Percentiles rank a stretch among this genome's conserved stretches.
phyloP scores from a whole-genome alignment of 495 filamentous ascomycete species.

The Tuber calosporum region DNA sequence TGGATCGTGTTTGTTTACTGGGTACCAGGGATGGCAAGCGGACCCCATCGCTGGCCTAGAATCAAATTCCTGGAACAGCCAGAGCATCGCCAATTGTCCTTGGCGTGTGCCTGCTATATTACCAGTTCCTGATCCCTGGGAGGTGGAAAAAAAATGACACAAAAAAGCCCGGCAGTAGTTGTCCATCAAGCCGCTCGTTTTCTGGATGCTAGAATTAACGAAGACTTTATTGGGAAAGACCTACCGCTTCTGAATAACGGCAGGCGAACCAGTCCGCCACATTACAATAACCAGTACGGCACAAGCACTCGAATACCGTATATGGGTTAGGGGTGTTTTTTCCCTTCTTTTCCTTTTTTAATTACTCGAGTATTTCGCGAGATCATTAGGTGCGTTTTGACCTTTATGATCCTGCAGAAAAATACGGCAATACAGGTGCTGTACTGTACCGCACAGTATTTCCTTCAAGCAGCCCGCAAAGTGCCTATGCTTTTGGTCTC shows the following conservation, averaged over 20 bases:
- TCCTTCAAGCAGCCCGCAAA: neutral
- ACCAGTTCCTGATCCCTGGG: neutral
- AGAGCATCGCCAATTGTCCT: neutral
- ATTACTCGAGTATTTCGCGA: neutral
- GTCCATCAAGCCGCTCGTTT: neutral
- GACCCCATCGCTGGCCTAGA: neutral
- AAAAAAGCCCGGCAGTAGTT: neutral
- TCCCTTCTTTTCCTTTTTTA: neutral
- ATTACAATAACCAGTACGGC: neutral
- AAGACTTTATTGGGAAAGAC: neutral
- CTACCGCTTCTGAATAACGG: neutral
- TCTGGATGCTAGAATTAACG: neutral
- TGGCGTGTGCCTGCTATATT: neutral
- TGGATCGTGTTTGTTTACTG: neutral
- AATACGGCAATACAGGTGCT: neutral
- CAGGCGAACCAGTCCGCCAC: neutral
- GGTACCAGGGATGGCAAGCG: neutral
- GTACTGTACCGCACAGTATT: neutral
- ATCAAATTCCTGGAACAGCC: neutral
- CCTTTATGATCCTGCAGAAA: conserved; percentile 4
- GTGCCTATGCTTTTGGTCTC: neutral
- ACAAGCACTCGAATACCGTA: too few species aligned
- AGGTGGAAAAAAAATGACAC: neutral
- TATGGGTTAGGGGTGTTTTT: neutral
- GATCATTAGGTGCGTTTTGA: neutral